These are phyloP conservation scores for Candida tropicalis DNA, from an alignment of 1,139 yeast genomes.

Conservation along the genomic window DNA sequence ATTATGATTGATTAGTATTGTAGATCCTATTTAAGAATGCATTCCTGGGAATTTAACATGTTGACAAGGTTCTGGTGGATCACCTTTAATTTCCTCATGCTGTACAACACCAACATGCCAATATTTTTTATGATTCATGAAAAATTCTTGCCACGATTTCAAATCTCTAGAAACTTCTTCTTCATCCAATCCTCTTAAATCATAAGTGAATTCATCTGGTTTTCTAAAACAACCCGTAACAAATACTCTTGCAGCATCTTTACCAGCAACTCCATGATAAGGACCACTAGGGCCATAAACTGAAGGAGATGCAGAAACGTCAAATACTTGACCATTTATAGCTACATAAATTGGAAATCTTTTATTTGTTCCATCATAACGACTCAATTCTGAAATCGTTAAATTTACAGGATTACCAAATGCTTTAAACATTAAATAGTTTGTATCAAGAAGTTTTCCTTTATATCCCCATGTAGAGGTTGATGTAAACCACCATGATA, in stretches of 20 bases:
- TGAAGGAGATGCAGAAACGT: slow-evolving; percentile 56
- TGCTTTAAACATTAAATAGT: slow-evolving; percentile 37
- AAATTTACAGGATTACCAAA: slow-evolving; percentile 26
- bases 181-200: slow-evolving; percentile 60
- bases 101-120: slow-evolving; percentile 66
- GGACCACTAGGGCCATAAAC: slow-evolving; percentile 71
- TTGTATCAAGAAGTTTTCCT: slow-evolving; percentile 53
- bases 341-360: slow-evolving; percentile 63
- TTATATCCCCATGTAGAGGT: slow-evolving; percentile 55
- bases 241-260: slow-evolving; percentile 73
- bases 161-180: slow-evolving; percentile 35
- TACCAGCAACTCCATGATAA: slow-evolving; percentile 64
- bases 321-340: slow-evolving; percentile 68
- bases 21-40: slow-evolving; percentile 5
- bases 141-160: slow-evolving; percentile 56
- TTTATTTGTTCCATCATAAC: slow-evolving; percentile 55
- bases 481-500: slow-evolving; percentile 55
- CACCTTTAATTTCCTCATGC: slow-evolving; percentile 39
- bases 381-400: slow-evolving; percentile 50
- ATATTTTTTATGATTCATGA: slow-evolving; percentile 47
- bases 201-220: slow-evolving; percentile 63
- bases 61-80: slow-evolving; percentile 40
- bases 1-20: too few species aligned
- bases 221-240: slow-evolving; percentile 74
- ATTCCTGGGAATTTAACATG: slow-evolving; percentile 39